Conservation (phyloP, 345 rosid species). For the Populus tremula region DNA sequence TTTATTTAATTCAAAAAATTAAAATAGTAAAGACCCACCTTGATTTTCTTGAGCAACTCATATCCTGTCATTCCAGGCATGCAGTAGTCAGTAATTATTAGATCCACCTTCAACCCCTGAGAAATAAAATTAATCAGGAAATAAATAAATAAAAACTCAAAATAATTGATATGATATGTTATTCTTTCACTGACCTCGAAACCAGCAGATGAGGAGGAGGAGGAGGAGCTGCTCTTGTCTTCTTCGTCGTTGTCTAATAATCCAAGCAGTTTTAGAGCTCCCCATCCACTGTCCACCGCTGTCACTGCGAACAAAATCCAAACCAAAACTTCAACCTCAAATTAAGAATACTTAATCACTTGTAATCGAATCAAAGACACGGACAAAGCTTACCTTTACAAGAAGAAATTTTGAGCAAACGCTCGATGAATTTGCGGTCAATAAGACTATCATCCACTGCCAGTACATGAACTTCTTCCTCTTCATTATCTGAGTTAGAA, state of each 20-base stretch:
- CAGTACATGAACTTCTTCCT: constrained; percentile 73
- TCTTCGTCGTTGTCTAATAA: constrained; percentile 43
- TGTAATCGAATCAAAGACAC: neutral
- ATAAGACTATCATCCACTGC: constrained; percentile 91
- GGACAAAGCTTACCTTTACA: constrained; percentile 59
- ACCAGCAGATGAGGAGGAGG: constrained; percentile 17
- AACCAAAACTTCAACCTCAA: neutral
- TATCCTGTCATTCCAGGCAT: constrained; percentile 99
- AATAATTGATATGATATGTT: neutral
- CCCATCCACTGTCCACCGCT: constrained; percentile 79
- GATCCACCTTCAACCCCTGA: constrained; percentile 80
- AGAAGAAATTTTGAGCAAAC: constrained; percentile 64
- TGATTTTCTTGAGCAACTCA: constrained; percentile 87
- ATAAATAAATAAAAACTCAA: neutral
- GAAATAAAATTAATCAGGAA: neutral
- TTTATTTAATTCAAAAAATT: neutral
- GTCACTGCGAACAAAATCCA: constrained; percentile 51
- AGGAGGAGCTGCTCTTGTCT: constrained; percentile 32
- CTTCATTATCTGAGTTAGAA: constrained; percentile 31
- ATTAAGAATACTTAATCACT: constrained; percentile 1
- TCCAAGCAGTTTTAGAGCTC: constrained; percentile 84
- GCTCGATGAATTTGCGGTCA: constrained; percentile 86
- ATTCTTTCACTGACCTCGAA: constrained; percentile 40
- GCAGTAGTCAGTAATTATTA: constrained; percentile 91
- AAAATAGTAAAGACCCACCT: constrained; percentile 36